Evolutionary conservation across 2,329 filamentous ascomycete species (phyloP), one percentile per base, ranked within the genome.

Genomic region (Tolypocladium ophioglossoides): DNA sequence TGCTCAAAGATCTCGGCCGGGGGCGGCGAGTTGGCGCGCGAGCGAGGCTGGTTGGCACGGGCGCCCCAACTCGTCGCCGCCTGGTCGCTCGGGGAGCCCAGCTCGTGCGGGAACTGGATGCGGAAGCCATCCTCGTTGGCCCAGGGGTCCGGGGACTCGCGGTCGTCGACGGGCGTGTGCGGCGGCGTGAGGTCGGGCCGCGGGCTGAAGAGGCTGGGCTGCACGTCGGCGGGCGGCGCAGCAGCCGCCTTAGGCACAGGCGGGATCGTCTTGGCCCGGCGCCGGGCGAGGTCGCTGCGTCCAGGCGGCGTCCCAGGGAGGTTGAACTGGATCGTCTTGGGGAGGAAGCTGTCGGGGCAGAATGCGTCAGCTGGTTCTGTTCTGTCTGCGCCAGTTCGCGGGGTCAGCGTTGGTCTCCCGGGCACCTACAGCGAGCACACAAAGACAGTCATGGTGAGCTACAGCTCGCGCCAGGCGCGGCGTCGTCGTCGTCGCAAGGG

Each of bases 251-350:
- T 22, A 35, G 53, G 62, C 62, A 62, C 54, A 35, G 56, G 56
- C 58, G 59, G 63, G 56, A 63, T 55, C 37, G 64, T 57, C 59
- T 64, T 63, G 59, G 65, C 54, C 54, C 64, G 57, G 60, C 62
- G 57, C 63, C 61, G 66, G 55, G 59, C 49, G 58, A 52, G 14
- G 16, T 67, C 67, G 59, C 63, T 67, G 56, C 65, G 66, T 58
- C 66, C 72, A 55, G 70, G 72, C 52, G 75, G 74, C 35, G 76
- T 77, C 40, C 78, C 77, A 12, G 82, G 81, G 54, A 88, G 77
- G 62, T 85, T 85, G 70, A 97, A 97, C 70, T 95, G 85, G 64
- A 96, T 78, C 41, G 92, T 97, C 69, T 95, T 91, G 37, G 92
- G 92, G 38, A 96, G 81, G 68, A 96, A 96, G 55, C 91, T 96